Conservation (phyloP, 2,329 filamentous ascomycete genomes). For the Neofusicoccum laricinum region DNA sequence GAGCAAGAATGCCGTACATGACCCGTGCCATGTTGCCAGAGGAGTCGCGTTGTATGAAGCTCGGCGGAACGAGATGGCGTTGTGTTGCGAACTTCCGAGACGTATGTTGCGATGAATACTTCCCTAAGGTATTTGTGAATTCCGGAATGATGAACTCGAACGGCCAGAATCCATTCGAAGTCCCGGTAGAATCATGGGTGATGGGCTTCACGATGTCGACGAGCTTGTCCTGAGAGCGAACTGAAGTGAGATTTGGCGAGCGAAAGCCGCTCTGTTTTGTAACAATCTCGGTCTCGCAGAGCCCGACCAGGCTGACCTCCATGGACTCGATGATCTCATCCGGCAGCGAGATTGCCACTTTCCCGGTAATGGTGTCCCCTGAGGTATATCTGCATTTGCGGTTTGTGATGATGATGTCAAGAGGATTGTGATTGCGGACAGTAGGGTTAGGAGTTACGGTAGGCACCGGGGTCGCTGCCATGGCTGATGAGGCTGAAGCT, state of each 20-base stretch:
- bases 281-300: conserved; percentile 34
- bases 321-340: conserved; percentile 19
- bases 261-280: conserved; percentile 24
- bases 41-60: conserved; percentile 23
- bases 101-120: conserved; percentile 19
- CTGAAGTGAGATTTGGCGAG: neutral
- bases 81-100: conserved; percentile 26
- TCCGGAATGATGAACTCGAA: conserved; percentile 36
- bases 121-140: conserved; percentile 25
- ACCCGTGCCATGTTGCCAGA: conserved; percentile 28
- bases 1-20: conserved; percentile 23
- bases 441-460: neutral
- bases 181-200: conserved; percentile 17
- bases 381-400: neutral
- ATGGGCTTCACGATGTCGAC: neutral
- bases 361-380: neutral
- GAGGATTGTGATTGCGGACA: neutral
- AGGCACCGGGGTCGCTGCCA: neutral
- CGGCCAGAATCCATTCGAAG: conserved; percentile 29
- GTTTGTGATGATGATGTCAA: neutral
- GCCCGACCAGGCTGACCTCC: conserved; percentile 30
- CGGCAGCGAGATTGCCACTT: neutral
- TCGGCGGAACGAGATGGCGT: conserved; percentile 19
- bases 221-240: neutral
- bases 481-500: neutral